Base-by-base conservation (phyloP, 1,139 yeast genomes). In the Pichia norvegensis region DNA sequence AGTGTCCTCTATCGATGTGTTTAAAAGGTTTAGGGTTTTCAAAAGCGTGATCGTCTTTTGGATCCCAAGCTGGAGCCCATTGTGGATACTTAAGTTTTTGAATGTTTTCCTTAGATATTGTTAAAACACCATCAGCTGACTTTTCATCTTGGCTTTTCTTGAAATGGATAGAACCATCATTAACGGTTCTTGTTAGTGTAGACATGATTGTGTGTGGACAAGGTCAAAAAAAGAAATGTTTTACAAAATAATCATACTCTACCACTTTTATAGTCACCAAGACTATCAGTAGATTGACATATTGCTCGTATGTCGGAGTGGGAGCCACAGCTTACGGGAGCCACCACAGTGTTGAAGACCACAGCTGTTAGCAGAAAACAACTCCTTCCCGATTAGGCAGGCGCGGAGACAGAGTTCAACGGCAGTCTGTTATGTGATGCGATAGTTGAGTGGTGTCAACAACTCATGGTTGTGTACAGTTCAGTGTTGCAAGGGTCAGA, bases 1-100 rank as follows among this genome's bases (percentile, higher is more conserved):
- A 66, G 29, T 66, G 59, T 6, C 79, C 85, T 29, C 78, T 76
- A 55, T 79, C 85, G 25, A 63, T 58, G 54, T 68, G 72, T 56
- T 73, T 70, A 57, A 73, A 71, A 50, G 74, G 72, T 48, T 67
- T 63, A 47, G 60, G 67, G 40, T 53, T 40, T 4, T 42, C 36
- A 41, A 56, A 56, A 4, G 55, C 53, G 38, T 43, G 48, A 35
- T 55, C 54, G 37, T 55, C 50, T 51, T 67, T 66, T 44, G 68
- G 67, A 50, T 73, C 68, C 74, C 75, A 73, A 2, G 74, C 66
- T 11, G 79, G 79, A 31, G 56, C 55, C 56, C 56, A 56, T 14
- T 49, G 48, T 3, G 56, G 57, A 20, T 52, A 45, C n/a, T 43
- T 36, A 6, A 52, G 38, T 27, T 44, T 42, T 36, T 46, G 38